Evolutionary conservation across 768 basidiomycete genomes (phyloP), one percentile per base, ranked within the genome.

Genomic region (Lanmaoa pseudosensibilis): DNA sequence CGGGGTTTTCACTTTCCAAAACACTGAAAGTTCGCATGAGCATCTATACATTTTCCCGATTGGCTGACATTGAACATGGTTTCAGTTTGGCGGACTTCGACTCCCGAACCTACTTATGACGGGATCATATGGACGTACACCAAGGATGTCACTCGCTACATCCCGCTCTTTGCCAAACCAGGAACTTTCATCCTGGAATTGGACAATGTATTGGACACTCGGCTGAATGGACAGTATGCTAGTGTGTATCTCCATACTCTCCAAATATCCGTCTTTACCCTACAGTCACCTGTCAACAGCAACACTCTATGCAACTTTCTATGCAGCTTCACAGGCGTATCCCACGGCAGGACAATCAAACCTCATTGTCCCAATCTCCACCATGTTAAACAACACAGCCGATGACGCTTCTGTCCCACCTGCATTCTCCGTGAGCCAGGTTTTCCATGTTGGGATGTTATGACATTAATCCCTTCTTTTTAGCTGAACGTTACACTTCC

Each of bases 41-140:
- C n/a, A 11, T 44, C 30, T 45, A 36, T 46, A 30, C 40, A 13
- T 23, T 11, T 10, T 48, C 19, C 41, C 18, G 9, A 41, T 45
- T 32, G 11, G 18, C 16, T 40, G 4, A 34, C 5, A 23, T 41
- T 50, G 16, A 50, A 52, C 38, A 48, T 32, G 30, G 4, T 7
- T 46, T 27, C 46, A 88, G 87, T 90, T 49, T 90, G 89, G 90
- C 78, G 90, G 37, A 90, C 87, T 19, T 90, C 88, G 0, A 92
- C 90, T 18, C 85, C 89, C 0, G 90, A 92, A 69, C 90, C 90
- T 0, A 86, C 83, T 1, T 62, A 60, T 15, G 77, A 82, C 46
- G 90, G 89, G 12, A 90, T 91, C 56, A 84, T 89, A 47, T 91
- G 88, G 89, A 89, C 88, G 1, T 85, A 80, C 53, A 69, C 83